A percentile compares a stretch with the other conserved stretches of the same genome.
These are phyloP conservation scores for Leccinum uliginosum DNA, from an alignment of 768 basidiomycete species.

Conservation along the genomic window DNA sequence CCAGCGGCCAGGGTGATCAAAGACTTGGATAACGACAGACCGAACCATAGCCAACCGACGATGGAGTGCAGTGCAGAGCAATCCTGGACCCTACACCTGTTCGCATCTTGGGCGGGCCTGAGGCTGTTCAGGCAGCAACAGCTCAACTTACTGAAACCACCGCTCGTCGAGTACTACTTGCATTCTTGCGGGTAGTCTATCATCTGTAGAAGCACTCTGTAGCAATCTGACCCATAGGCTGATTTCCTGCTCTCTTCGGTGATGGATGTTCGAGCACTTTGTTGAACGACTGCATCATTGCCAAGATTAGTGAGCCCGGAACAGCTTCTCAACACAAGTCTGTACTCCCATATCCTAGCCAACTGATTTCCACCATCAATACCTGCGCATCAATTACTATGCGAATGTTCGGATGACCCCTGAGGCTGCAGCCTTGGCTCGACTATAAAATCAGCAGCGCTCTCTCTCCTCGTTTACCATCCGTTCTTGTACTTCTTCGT, in stretches of 20 bases:
- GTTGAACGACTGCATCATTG: neutral
- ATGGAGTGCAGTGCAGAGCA: neutral
- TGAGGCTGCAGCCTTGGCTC: neutral
- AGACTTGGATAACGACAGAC: neutral
- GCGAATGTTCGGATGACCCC: too few relatives aligned
- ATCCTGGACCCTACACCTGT: too few relatives aligned
- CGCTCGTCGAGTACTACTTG: neutral
- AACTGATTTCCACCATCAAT: conserved; percentile 1
- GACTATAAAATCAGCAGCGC: neutral
- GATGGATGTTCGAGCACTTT: neutral
- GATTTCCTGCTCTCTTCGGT: neutral
- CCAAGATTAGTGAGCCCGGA: neutral
- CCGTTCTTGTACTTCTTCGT: too few relatives aligned
- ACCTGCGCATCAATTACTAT: neutral
- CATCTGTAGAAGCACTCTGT: neutral
- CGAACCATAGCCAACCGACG: neutral
- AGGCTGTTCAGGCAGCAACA: neutral
- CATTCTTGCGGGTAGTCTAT: neutral
- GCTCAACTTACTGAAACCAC: neutral
- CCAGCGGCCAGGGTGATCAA: neutral
- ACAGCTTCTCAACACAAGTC: neutral
- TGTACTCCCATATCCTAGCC: neutral
- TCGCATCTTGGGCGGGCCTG: neutral
- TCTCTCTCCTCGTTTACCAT: neutral
- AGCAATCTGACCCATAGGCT: neutral